Base-by-base conservation (phyloP, 495 filamentous ascomycete genomes). In the Penicillium steckii region DNA sequence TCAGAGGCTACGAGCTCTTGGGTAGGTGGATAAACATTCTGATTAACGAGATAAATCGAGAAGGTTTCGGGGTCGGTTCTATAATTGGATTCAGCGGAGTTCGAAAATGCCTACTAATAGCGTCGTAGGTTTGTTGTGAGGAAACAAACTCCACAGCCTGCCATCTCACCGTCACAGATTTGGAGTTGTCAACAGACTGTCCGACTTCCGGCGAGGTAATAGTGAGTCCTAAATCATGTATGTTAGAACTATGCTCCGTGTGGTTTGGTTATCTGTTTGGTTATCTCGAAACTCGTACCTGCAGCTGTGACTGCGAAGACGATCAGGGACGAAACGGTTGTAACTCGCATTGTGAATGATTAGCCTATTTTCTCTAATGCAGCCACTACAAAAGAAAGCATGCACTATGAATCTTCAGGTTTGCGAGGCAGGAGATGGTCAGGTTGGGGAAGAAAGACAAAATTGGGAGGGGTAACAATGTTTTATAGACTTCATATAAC, bases 11-110 rank as follows among this genome's bases (percentile, higher is more conserved):
- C 69, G 4, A 74, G 68, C 37, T 74, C 46, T 44, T 55, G 35
- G 12, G 52, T 68, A 17, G 73, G 61, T 1, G 70, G 70, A 32
- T 71, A 70, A 32, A 60, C 55, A 48, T 68, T 57, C 21, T 68
- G 51, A 41, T 72, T 72, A 42, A 72, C 68, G 5, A 72, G 52
- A n/a, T 67, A 53, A 29, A 72, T 67, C 45, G 53, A 53, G 48
- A 72, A 69, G 4, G 57, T 63, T 2, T 52, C 35, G 3, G 69
- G 69, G n/a, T 72, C 69, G 40, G 68, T 69, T 24, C 68, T 71
- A 45, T 4, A n/a, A 26, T 37, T 24, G 6, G 12, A 37, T 48
- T 27, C 53, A 48, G 15, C 32, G n/a, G 9, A 43, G 13, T 49
- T 35, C 13, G 12, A 21, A 15, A 25, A 13, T n/a, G n/a, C 26